Conservation (phyloP, 345 rosid genomes). For the Microthlaspi erraticum region DNA sequence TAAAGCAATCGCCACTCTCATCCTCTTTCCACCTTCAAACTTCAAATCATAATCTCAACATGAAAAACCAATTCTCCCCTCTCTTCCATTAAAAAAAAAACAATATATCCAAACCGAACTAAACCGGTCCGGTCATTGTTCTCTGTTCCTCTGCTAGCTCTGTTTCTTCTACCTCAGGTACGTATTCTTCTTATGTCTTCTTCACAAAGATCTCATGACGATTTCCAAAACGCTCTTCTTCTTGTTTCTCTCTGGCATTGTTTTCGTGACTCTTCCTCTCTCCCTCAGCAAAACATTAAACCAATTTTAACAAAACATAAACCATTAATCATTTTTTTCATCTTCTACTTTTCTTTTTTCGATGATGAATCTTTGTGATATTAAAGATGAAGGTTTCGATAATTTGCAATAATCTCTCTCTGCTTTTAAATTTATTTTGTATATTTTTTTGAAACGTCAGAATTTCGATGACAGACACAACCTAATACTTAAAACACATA, state of each 20-base stretch:
- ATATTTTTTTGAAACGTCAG: not conserved
- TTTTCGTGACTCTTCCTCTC: constrained; percentile 32
- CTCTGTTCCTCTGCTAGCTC: constrained; percentile 1
- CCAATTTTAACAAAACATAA: too few species aligned
- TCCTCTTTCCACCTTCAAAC: constrained; percentile 21
- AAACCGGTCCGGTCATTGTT: constrained; percentile 13
- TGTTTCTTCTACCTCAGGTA: constrained; percentile 40
- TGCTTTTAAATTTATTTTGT: not conserved
- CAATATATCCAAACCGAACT: constrained; percentile 9
- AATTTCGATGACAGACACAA: not conserved
- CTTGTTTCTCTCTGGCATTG: constrained; percentile 26
- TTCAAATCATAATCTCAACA: constrained; percentile 15
- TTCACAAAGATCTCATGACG: constrained; percentile 40
- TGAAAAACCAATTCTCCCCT: constrained; percentile 9
- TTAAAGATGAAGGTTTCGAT: constrained; percentile 4
- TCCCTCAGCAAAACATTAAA: not conserved
- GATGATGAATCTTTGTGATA: not conserved
- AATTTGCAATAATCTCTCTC: constrained; percentile 11
- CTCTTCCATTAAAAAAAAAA: not conserved
- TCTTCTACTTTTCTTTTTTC: not conserved
- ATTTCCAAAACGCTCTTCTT: constrained; percentile 35
- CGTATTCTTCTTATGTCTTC: not conserved
- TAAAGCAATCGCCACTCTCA: constrained; percentile 22
- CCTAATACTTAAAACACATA: not conserved
- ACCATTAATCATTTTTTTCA: too few species aligned